Base-by-base conservation (phyloP, 345 rosid genomes). In the Physaria fendleri region DNA sequence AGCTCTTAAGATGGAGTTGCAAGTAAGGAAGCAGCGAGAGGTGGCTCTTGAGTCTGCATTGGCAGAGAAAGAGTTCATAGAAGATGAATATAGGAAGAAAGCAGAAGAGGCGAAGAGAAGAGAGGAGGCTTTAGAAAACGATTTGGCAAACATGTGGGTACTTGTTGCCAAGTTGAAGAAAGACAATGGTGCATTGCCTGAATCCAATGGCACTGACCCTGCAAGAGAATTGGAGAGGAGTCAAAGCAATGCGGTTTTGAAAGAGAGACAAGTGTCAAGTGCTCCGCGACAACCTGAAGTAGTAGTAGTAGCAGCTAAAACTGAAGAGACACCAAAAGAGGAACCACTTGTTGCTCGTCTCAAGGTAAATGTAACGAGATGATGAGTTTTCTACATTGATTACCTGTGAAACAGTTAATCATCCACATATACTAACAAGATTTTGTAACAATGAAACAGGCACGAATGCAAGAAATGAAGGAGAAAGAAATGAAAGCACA, bases 61-160 rank as follows among this genome's bases (percentile, higher is more conserved):
- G 32, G 85, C 85, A 18, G 99, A 90, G 68, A 90, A 80, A 72
- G 96, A 89, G 64, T 79, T 81, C 55, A 63, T 89, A 54, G 97
- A 85, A 79, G 89, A 90, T 40, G 89, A 84, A 39, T 90, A 80
- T 63, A 76, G 89, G 76, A 90, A 82, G 75, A 87, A 77, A 62
- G 76, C 69, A 39, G 99, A 90, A 68, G 96, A 87, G 74, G 85
- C 91, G 40, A 90, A 80, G 88, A 82, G 66, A 71, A 82, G 86
- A 78, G 97, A 94, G 75, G 96, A 83, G 67, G 81, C 93, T 75
- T 67, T 90, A 25, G 99, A 94, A 79, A 94, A 85, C 62, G 99
- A 94, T 77, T 72, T 90, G 56, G 97, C 99, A 22, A 90, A 85
- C 71, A 94, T 94, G 99, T 90, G 99, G 97, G 96, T 90, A 46